Base-by-base conservation (phyloP, 2,329 filamentous ascomycete genomes). In the Paradendryphiella salina region DNA sequence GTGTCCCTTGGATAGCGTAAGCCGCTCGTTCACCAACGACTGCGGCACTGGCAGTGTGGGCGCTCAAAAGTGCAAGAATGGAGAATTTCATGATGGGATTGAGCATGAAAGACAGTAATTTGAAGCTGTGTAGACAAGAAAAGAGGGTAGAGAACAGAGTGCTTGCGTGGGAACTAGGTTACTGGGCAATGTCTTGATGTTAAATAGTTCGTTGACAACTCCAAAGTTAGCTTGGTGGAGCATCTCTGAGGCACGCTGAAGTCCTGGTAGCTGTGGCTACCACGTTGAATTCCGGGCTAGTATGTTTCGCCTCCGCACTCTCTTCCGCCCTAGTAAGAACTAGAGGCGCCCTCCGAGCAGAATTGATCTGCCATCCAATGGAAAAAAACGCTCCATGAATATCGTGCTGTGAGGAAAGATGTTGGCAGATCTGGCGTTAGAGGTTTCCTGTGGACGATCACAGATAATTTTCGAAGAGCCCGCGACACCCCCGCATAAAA, bases 1-100 rank as follows among this genome's bases (percentile, higher is more conserved):
- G 45, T 29, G 40, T 50, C n/a, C 50, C 50, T 6, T 28, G 20
- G n/a, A 50, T 41, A 21, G 17, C 35, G 26, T 33, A 44, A 11
- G 46, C 10, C 20, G 26, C 23, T 13, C 34, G 31, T n/a, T 50
- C 39, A 23, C 39, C 46, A 23, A 44, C 11, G 6, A 38, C 39
- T n/a, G 46, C 33, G 18, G 46, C 46, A 18, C 28, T 50, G 33
- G 31, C 26, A 14, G 46, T 44, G 39, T 44, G 32, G 11, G 40
- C 39, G 46, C 39, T 33, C 20, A 33, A 26, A 31, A 50, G 33
- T n/a, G 33, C 39, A 17, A 50, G 33, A 28, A 50, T 13, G 18
- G 39, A 31, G 3, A 49, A 14, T 34, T 52, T 52, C 50, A 49
- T 52, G 18, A 21, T 52, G 21, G 18, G 29, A n/a, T 2, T 14